Evolutionary conservation across 371 early-diverging fungal species (phyloP).

Genomic region (Quaeritorhiza haematococci): DNA sequence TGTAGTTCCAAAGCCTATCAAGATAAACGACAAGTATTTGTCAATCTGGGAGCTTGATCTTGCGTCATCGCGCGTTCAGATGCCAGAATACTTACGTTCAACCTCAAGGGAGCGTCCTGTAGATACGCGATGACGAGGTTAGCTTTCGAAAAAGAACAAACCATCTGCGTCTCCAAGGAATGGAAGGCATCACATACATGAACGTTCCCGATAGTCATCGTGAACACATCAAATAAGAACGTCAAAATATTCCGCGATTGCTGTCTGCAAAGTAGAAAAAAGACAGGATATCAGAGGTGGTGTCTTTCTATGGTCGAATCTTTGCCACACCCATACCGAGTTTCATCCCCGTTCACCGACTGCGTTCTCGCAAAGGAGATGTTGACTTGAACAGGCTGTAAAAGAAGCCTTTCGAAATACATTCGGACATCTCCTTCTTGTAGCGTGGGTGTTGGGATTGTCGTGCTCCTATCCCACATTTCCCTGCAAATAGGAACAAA

Average conservation of each 20-base stretch:
- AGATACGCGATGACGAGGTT: neutral
- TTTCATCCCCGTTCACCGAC: conserved; percentile 56
- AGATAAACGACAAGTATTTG: conserved; percentile 1
- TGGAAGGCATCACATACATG: conserved; percentile 50
- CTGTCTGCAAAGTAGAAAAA: neutral
- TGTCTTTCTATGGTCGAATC: no score
- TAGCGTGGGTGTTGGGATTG: conserved; percentile 65
- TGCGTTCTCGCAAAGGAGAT: conserved; percentile 89
- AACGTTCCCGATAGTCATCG: conserved; percentile 95
- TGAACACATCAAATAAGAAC: conserved; percentile 78
- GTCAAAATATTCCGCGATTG: conserved; percentile 21
- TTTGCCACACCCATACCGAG: conserved; percentile 19
- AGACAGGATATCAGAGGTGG: no score
- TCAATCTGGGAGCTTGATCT: neutral
- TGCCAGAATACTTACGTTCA: conserved; percentile 51
- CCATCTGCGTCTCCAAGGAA: neutral
- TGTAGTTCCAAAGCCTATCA: conserved; percentile 74
- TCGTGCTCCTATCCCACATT: conserved; percentile 26
- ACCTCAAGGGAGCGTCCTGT: conserved; percentile 79
- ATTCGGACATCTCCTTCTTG: conserved; percentile 63
- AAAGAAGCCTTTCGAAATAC: conserved; percentile 90
- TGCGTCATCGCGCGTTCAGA: no score
- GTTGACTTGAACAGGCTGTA: conserved; percentile 92
- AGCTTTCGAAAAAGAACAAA: neutral
- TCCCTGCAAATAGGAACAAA: conserved; percentile 9